phyloP scores from a whole-genome alignment of 2,329 filamentous ascomycete genomes.

The Fusarium lyarnte region DNA sequence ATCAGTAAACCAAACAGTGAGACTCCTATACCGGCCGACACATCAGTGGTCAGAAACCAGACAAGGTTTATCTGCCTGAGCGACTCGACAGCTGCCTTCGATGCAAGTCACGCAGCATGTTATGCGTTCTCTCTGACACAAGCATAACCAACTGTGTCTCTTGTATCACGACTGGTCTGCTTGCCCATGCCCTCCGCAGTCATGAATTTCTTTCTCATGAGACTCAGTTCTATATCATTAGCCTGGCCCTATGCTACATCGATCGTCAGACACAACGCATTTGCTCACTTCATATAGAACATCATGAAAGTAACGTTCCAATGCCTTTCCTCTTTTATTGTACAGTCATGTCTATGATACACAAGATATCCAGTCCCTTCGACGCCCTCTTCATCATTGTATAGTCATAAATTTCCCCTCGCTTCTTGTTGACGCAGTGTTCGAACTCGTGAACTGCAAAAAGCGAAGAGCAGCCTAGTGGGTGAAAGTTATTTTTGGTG shows the following conservation, averaged over 20 bases:
- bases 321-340: slow-evolving; percentile 34
- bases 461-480: background rate
- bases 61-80: background rate
- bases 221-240: background rate
- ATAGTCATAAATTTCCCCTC: slow-evolving; percentile 35
- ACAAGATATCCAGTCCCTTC: background rate
- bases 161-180: background rate
- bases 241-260: background rate
- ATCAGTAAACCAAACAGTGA: background rate
- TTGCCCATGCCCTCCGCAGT: no score
- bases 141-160: background rate
- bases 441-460: background rate
- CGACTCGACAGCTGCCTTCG: background rate
- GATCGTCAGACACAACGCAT: no score
- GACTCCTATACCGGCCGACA: background rate
- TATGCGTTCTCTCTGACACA: background rate
- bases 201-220: background rate
- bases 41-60: no score
- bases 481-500: background rate
- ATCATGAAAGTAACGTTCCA: background rate
- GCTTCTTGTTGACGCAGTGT: background rate
- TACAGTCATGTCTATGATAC: slow-evolving; percentile 38
- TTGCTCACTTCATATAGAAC: background rate
- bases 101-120: background rate
- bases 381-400: background rate